phyloP scores from a whole-genome alignment of 768 basidiomycete genomes.

The Tylopilus subfusipes region DNA sequence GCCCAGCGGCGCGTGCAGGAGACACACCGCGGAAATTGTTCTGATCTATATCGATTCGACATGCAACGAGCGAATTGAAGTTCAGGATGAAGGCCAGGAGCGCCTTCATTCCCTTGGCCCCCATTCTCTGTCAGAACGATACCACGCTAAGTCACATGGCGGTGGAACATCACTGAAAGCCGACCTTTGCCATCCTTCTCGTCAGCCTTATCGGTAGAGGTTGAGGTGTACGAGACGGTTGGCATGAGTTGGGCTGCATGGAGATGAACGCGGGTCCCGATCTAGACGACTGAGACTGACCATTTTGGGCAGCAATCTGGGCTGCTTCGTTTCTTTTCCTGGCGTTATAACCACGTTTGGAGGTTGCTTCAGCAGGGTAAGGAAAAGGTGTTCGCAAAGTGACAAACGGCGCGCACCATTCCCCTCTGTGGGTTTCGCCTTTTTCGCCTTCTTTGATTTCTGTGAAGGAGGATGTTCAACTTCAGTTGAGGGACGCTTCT shows the following conservation, averaged over 20 bases:
- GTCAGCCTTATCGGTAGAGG: slow-evolving; percentile 41
- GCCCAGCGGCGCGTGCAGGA: slow-evolving; percentile 86
- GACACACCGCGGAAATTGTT: slow-evolving; percentile 75
- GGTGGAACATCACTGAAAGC: slow-evolving; percentile 10
- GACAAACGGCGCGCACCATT: slow-evolving; percentile 26
- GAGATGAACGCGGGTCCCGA: slow-evolving; percentile 13
- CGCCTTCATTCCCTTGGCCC: slow-evolving; percentile 24
- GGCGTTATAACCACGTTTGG: slow-evolving; percentile 65
- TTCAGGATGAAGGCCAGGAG: slow-evolving; percentile 52
- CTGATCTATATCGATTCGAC: slow-evolving; percentile 72
- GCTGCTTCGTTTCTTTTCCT: slow-evolving; percentile 74
- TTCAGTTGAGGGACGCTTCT: slow-evolving; percentile 38
- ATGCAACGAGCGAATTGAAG: slow-evolving; percentile 79
- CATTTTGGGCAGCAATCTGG: slow-evolving; percentile 60
- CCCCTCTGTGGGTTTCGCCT: slow-evolving; percentile 34
- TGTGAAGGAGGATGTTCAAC: slow-evolving; percentile 39
- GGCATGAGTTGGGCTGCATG: slow-evolving; percentile 44
- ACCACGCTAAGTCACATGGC: slow-evolving; percentile 17
- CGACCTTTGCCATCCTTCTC: slow-evolving; percentile 41
- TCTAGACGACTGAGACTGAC: slow-evolving; percentile 34
- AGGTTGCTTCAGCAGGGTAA: slow-evolving; percentile 32
- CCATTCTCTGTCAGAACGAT: slow-evolving; percentile 33
- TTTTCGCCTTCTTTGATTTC: slow-evolving; percentile 49
- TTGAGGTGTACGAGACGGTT: slow-evolving; percentile 40
- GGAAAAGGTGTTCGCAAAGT: slow-evolving; percentile 5